A percentile compares a stretch with the other conserved stretches of the same genome.
phyloP scores from a whole-genome alignment of 371 early-diverging fungal species.

The Batkoa obscura region DNA sequence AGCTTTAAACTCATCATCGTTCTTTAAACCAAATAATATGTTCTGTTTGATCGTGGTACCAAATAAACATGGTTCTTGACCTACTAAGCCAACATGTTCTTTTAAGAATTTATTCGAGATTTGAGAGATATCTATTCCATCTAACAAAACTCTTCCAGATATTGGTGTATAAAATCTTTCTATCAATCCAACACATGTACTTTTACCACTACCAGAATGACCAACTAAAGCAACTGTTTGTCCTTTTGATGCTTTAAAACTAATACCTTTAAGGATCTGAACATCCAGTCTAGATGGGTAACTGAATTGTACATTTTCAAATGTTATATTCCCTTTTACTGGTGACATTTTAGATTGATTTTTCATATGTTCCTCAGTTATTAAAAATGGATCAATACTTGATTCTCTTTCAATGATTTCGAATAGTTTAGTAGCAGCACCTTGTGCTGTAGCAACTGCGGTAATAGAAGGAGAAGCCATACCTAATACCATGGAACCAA shows the following conservation, averaged over 20 bases:
- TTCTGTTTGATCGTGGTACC: conserved; percentile 62
- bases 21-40: conserved; percentile 33
- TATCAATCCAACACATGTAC: conserved; percentile 65
- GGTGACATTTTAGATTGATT: conserved; percentile 24
- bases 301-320: conserved; percentile 41
- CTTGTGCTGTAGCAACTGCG: conserved; percentile 32
- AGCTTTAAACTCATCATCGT: conserved; percentile 26
- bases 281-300: conserved; percentile 48
- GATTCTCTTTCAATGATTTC: conserved; percentile 49
- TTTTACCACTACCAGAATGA: conserved; percentile 70
- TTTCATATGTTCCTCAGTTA: conserved; percentile 21
- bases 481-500: conserved; percentile 23
- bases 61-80: conserved; percentile 71
- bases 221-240: conserved; percentile 53
- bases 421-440: conserved; percentile 42
- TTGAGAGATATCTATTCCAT: conserved; percentile 29
- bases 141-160: conserved; percentile 17
- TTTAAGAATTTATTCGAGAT: conserved; percentile 29
- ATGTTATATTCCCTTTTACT: conserved; percentile 31
- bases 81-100: conserved; percentile 41
- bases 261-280: conserved; percentile 25
- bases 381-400: conserved; percentile 35
- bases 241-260: conserved; percentile 30
- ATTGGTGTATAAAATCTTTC: conserved; percentile 60
- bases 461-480: conserved; percentile 30